A percentile compares a stretch with the other conserved stretches of the same genome.
These are phyloP conservation scores for Fraxinus dipetala DNA, from an alignment of 305 asterid species.

Conservation along the genomic window DNA sequence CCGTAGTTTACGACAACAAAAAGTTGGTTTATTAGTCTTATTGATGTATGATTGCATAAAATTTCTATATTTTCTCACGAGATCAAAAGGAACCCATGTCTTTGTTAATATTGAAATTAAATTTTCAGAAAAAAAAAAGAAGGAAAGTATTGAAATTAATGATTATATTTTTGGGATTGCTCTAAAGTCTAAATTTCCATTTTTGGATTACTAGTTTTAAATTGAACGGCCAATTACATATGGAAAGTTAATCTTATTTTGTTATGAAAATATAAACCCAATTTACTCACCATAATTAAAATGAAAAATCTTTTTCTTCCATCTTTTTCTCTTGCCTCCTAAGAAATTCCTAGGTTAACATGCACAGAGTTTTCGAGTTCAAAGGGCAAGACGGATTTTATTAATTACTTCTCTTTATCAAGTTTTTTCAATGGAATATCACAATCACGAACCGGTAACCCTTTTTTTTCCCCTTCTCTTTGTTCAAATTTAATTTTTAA, in stretches of 20 bases:
- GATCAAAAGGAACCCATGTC: neutral
- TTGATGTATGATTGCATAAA: neutral
- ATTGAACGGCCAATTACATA: neutral
- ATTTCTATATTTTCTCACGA: neutral
- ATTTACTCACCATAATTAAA: neutral
- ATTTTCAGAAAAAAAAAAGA: neutral
- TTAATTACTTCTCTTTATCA: neutral
- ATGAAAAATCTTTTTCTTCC: neutral
- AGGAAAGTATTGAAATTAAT: neutral
- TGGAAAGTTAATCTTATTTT: neutral
- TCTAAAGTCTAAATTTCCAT: neutral
- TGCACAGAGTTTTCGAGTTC: neutral
- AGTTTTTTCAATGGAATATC: slow-evolving; percentile 16
- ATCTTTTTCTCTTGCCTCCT: neutral
- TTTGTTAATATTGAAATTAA: neutral
- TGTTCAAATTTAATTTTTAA: neutral
- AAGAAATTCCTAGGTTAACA: neutral
- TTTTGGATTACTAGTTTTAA: neutral
- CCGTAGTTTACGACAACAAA: neutral
- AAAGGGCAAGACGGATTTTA: neutral
- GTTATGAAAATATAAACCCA: neutral
- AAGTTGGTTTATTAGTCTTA: neutral
- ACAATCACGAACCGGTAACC: slow-evolving; percentile 11
- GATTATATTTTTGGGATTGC: neutral
- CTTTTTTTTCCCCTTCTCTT: neutral